These are phyloP conservation scores for Penicillium sp. DNA, from an alignment of 2,329 filamentous ascomycete genomes.

Conservation along the genomic window DNA sequence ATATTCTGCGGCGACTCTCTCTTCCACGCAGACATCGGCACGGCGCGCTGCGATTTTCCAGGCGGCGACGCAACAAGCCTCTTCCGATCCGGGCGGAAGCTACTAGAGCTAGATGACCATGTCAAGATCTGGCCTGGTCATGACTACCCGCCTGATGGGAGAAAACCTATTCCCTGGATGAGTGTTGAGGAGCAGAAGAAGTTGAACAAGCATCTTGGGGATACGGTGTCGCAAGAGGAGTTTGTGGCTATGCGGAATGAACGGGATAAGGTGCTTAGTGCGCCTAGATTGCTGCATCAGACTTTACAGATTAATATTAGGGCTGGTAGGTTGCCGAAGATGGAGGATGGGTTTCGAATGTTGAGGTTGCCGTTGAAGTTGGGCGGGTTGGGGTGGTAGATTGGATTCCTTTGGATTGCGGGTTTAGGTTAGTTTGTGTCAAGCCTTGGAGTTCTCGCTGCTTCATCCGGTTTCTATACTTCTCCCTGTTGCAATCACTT, in stretches of 20 bases:
- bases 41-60: slow-evolving; percentile 53
- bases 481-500: too few species aligned
- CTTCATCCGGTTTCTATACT: too few species aligned
- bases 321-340: slow-evolving; percentile 42
- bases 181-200: slow-evolving; percentile 46
- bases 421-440: too few species aligned
- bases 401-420: too few species aligned
- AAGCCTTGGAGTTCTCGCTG: too few species aligned
- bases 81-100: slow-evolving; percentile 42
- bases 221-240: slow-evolving; percentile 40
- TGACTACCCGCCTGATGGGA: slow-evolving; percentile 47
- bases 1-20: slow-evolving; percentile 53
- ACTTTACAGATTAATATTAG: slow-evolving; percentile 52
- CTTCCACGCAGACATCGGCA: slow-evolving; percentile 51
- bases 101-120: slow-evolving; percentile 43
- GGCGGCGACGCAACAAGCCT: slow-evolving; percentile 46
- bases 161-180: slow-evolving; percentile 39
- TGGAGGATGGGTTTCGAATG: slow-evolving; percentile 24
- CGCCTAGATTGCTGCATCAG: slow-evolving; percentile 48
- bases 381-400: slow-evolving; percentile 20
- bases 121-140: slow-evolving; percentile 53
- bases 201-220: slow-evolving; percentile 48
- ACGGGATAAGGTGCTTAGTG: slow-evolving; percentile 43
- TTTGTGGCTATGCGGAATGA: slow-evolving; percentile 44
- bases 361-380: slow-evolving; percentile 31